Conservation (phyloP, 1,284 basidiomycete species). For the Fistulina hepatica region DNA sequence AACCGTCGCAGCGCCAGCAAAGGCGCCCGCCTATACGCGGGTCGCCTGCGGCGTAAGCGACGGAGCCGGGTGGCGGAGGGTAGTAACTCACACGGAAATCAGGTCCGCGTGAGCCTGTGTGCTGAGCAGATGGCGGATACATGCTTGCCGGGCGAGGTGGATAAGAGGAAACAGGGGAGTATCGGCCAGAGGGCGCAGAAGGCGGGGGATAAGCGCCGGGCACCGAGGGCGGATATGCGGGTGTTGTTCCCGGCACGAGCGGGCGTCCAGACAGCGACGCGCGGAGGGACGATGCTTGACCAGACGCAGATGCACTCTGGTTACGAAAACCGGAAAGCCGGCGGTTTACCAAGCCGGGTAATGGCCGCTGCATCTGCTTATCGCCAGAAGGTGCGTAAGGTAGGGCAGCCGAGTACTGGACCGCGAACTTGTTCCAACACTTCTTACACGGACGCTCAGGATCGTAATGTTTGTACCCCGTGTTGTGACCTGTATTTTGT, state of each 20-base stretch:
- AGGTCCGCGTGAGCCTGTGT: conserved; percentile 3
- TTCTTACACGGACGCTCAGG: conserved; percentile 53
- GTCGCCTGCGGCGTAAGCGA: conserved; percentile 53
- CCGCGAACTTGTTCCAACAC: conserved; percentile 60
- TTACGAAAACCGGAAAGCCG: neutral
- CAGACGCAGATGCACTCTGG: neutral
- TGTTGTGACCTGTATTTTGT: conserved; percentile 44
- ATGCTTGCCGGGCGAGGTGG: conserved; percentile 12
- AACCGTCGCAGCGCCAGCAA: conserved; percentile 57
- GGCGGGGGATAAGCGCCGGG: neutral
- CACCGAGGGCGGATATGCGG: neutral
- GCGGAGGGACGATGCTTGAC: no score
- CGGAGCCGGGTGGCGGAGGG: conserved; percentile 28
- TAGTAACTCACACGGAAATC: conserved; percentile 3
- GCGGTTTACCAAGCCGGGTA: conserved; percentile 11
- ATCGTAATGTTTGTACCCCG: conserved; percentile 59
- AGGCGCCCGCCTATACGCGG: conserved; percentile 53
- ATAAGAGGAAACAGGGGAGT: conserved; percentile 13
- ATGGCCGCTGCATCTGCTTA: conserved; percentile 6
- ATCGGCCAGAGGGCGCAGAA: conserved; percentile 1
- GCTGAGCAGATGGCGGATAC: conserved; percentile 3
- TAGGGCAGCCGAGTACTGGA: conserved; percentile 47
- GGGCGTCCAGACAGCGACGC: conserved; percentile 9
- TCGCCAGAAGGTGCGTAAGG: conserved; percentile 34
- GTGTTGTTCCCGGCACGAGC: conserved; percentile 6